A percentile compares a stretch with the other conserved stretches of the same genome.
Conservation (phyloP, 805 yeast genomes). For the Ogataea naganishii region DNA sequence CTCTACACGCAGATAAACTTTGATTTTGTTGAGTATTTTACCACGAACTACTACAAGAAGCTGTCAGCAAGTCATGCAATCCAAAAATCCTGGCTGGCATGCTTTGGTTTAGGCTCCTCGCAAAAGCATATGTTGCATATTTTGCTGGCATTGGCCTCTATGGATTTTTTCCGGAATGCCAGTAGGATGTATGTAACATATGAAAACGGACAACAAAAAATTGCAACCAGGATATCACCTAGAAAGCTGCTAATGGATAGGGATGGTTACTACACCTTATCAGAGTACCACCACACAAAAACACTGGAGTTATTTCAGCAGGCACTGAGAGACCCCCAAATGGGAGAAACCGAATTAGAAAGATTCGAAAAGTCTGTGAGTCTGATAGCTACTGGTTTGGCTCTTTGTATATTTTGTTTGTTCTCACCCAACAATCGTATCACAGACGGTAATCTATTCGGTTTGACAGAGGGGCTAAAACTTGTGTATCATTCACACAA, state of each 20-base stretch:
- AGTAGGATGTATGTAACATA: constrained; percentile 3
- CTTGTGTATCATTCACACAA: constrained; percentile 3
- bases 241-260: constrained; percentile 6
- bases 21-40: constrained; percentile 7
- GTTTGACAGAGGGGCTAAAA: constrained; percentile 7
- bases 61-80: constrained; percentile 3
- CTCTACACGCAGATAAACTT: constrained; percentile 6
- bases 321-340: no score
- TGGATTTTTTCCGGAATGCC: constrained; percentile 10
- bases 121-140: constrained; percentile 7
- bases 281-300: constrained; percentile 11
- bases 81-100: constrained; percentile 3
- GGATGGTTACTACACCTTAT: constrained; percentile 8
- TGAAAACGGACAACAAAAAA: background rate
- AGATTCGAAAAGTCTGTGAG: constrained; percentile 5
- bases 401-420: constrained; percentile 7
- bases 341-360: constrained; percentile 4
- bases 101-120: constrained; percentile 4
- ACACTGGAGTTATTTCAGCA: constrained; percentile 8
- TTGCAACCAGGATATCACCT: constrained; percentile 2
- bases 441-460: constrained; percentile 7
- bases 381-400: constrained; percentile 4
- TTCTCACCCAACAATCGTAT: constrained; percentile 11
- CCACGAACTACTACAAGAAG: constrained; percentile 6
- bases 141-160: constrained; percentile 6